Conservation (phyloP, 2,329 filamentous ascomycete species). For the Diaporthe citrichinensis region DNA sequence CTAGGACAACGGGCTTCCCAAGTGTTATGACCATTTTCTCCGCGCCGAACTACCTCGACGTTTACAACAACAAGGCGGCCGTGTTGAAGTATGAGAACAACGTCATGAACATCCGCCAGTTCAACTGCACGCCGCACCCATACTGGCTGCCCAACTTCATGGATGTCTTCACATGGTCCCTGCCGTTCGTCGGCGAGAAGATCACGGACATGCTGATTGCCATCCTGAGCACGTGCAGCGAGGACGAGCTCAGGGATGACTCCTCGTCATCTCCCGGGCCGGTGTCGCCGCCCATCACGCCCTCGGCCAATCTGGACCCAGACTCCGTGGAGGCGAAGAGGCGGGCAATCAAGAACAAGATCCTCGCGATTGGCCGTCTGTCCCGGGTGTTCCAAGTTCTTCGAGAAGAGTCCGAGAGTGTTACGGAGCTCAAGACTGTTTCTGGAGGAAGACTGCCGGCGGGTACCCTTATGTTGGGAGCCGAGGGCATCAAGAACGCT, state of each 20-base stretch:
- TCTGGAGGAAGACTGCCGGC: conserved; percentile 92
- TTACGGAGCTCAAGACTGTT: conserved; percentile 97
- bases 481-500: conserved; percentile 96
- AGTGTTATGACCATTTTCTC: conserved; percentile 99
- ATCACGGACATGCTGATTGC: conserved; percentile 99
- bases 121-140: conserved; percentile 99
- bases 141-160: conserved; percentile 99
- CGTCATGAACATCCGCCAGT: conserved; percentile 99
- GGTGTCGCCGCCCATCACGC: conserved; percentile 77
- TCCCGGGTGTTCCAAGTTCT: conserved; percentile 99
- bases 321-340: conserved; percentile 95
- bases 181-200: conserved; percentile 99
- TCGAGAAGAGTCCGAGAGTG: conserved; percentile 95
- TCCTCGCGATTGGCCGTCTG: conserved; percentile 94
- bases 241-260: conserved; percentile 95
- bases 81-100: conserved; percentile 99
- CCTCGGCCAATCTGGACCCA: conserved; percentile 69
- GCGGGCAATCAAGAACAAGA: conserved; percentile 99
- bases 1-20: conserved; percentile 95
- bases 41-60: conserved; percentile 97
- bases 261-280: conserved; percentile 81
- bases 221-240: conserved; percentile 98
- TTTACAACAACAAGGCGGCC: conserved; percentile 99
- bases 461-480: conserved; percentile 96
- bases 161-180: conserved; percentile 99